Evolutionary conservation across 148 eudicot genomes (phyloP), one percentile per base, ranked within the genome.

Genomic region (Diospyros kaki): DNA sequence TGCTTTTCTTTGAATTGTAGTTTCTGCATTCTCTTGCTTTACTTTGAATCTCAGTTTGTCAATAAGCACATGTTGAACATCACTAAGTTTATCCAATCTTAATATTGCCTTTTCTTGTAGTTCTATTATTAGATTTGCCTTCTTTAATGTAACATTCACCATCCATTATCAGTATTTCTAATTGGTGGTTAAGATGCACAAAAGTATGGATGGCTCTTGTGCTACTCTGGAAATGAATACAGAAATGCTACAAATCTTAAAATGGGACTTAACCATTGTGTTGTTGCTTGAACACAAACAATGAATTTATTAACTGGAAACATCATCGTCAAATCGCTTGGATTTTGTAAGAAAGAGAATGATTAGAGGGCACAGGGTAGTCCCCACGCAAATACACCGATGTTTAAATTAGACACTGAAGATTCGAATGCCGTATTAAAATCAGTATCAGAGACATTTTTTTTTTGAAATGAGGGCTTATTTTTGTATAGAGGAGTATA

Each of bases 201-300:
- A 44, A 55, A 6, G n/a, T 9, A 14, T 56, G 39, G 41, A 9
- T 59, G 18, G 75, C 54, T 72, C 43, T 71, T 14, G 28, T 71
- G 54, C 61, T 71, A 55, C 52, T 59, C 54, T 44, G 2, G 54
- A 72, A 72, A 72, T 54, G 45, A 44, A 11, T 58, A 4, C 54
- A 58, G 10, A 6, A 59, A 18, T 72, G 45, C 39, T 28, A 28
- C 28, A 28, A 28, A 28, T 28, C 28, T 28, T 28, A 28, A 28
- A 28, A 28, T 28, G 28, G 0, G 28, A 28, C 0, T 28, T 28
- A 28, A 28, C 28, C 28, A 28, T 28, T 28, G 28, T 28, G 28
- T 28, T 28, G 28, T 28, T 28, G 28, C 28, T 28, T 0, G 28
- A 28, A 28, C 28, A 28, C 28, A 28, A 28, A 28, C 0, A 28